Conservation (phyloP, 768 basidiomycete species). For the Trichaptum fuscoviolaceum region DNA sequence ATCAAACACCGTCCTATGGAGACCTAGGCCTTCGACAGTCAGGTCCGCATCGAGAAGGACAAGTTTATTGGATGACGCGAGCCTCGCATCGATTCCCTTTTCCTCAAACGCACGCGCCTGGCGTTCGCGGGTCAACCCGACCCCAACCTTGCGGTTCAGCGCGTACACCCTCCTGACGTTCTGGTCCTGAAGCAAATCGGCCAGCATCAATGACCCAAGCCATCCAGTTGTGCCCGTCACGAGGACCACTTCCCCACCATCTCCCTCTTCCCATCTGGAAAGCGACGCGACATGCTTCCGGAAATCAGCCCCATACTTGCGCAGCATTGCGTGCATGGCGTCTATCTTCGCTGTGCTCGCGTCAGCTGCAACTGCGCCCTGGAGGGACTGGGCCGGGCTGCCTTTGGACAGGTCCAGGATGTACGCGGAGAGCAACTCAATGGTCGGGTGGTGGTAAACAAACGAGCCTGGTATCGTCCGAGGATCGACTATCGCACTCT, state of each 20-base stretch:
- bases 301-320: constrained; percentile 18
- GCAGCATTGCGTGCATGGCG: constrained; percentile 17
- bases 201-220: constrained; percentile 34
- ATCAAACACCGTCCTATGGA: constrained; percentile 10
- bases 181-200: constrained; percentile 19
- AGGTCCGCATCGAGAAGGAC: constrained; percentile 19
- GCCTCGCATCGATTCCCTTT: constrained; percentile 15
- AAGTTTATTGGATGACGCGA: constrained; percentile 16
- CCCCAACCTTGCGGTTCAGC: constrained; percentile 23
- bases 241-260: constrained; percentile 22
- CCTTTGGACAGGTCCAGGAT: constrained; percentile 9
- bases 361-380: constrained; percentile 6
- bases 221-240: constrained; percentile 38
- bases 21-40: constrained; percentile 8
- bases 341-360: neutral
- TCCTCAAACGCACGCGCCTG: constrained; percentile 15
- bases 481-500: constrained; percentile 17
- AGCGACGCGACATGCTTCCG: constrained; percentile 2
- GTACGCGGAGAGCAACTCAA: constrained; percentile 15
- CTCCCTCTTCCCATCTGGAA: neutral
- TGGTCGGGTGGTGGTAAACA: constrained; percentile 20
- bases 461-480: constrained; percentile 15
- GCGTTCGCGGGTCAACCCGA: constrained; percentile 1
- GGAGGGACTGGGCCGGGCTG: neutral
- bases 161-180: constrained; percentile 27